phyloP scores from a whole-genome alignment of 139 green algal species.

The Spirogloea muscicola region DNA sequence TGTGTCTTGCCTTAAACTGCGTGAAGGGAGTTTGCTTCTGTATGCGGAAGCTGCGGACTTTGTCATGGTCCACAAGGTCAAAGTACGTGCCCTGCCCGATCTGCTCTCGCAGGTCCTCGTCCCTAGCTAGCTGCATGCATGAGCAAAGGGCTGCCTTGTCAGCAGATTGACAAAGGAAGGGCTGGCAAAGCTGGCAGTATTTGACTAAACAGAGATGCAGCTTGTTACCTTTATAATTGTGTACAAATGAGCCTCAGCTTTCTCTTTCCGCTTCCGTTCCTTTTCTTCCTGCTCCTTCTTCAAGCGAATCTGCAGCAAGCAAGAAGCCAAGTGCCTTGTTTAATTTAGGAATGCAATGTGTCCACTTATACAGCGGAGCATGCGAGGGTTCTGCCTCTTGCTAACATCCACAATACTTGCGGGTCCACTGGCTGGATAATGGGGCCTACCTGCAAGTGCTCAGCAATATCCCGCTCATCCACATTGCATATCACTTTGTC shows the following conservation, averaged over 20 bases:
- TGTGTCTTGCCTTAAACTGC: conserved; percentile 74
- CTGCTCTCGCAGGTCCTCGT: conserved; percentile 57
- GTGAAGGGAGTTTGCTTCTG: conserved; percentile 73
- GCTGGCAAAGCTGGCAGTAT: too few species aligned
- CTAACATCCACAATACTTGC: too few species aligned
- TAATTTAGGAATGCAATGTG: too few species aligned
- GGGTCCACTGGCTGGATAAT: too few species aligned
- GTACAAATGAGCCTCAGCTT: conserved; percentile 89
- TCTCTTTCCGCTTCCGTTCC: conserved; percentile 63
- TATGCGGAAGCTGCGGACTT: conserved; percentile 66
- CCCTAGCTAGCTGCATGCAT: conserved; percentile 58
- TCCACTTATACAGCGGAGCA: too few species aligned
- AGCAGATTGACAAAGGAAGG: too few species aligned
- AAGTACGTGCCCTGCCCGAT: conserved; percentile 76
- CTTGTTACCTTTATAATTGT: conserved; percentile 67
- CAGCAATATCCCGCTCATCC: conserved; percentile 71
- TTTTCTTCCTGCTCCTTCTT: conserved; percentile 75
- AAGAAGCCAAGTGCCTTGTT: too few species aligned
- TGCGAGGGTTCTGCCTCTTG: too few species aligned
- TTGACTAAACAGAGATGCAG: neutral
- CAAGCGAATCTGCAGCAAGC: conserved; percentile 53
- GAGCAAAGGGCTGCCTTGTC: too few species aligned
- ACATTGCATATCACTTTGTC: conserved; percentile 73
- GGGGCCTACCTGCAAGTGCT: conserved; percentile 70
- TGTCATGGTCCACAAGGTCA: conserved; percentile 86